phyloP scores from a whole-genome alignment of 345 rosid species.

The Pugionium cornutum region DNA sequence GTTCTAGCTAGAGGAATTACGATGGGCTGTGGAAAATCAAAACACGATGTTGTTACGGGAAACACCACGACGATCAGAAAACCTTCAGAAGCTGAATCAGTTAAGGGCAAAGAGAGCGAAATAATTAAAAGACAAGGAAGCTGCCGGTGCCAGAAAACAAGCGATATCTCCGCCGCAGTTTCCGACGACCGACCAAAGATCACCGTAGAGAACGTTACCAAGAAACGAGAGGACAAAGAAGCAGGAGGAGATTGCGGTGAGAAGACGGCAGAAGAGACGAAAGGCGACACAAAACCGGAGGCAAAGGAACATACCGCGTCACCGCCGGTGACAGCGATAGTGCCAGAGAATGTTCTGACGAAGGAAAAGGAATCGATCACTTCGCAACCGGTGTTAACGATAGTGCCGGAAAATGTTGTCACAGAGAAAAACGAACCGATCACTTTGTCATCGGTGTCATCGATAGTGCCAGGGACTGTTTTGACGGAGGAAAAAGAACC shows the following conservation, averaged over 20 bases:
- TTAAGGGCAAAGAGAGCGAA: conserved; percentile 33
- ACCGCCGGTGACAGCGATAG: neutral
- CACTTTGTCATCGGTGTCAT: neutral
- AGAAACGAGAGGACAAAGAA: conserved; percentile 16
- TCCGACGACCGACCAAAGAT: conserved; percentile 11
- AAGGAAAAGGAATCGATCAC: neutral
- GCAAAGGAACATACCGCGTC: neutral
- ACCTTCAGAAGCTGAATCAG: conserved; percentile 34
- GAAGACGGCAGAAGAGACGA: neutral
- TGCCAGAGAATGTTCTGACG: neutral
- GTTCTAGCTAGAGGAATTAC: neutral
- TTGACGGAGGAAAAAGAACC: conserved; percentile 4
- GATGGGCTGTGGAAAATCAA: conserved; percentile 91
- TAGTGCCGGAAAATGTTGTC: conserved; percentile 18
- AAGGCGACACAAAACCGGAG: neutral
- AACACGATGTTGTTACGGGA: conserved; percentile 63
- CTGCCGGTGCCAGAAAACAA: conserved; percentile 30
- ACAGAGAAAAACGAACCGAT: neutral
- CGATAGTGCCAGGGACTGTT: neutral
- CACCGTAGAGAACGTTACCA: conserved; percentile 14
- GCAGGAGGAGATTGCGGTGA: conserved; percentile 20
- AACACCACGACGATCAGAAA: conserved; percentile 48
- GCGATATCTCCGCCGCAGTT: conserved; percentile 16
- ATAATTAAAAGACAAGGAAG: conserved; percentile 43
- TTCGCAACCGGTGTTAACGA: neutral